These are phyloP conservation scores for Andrographis paniculata DNA, from an alignment of 305 asterid genomes.

Conservation along the genomic window DNA sequence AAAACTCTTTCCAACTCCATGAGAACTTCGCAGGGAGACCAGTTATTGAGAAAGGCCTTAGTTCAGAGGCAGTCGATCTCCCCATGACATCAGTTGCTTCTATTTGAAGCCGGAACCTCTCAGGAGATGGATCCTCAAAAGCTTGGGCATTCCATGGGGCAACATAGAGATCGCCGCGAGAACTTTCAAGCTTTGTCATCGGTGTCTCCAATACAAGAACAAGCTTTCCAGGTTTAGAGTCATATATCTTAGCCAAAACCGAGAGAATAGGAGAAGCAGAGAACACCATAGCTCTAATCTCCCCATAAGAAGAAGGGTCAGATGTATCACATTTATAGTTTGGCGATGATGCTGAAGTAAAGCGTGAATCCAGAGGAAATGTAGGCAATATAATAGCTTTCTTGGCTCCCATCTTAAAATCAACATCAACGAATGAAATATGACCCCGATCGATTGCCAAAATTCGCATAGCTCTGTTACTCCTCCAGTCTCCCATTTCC, in stretches of 20 bases:
- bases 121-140: constrained; percentile 80
- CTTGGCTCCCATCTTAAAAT: constrained; percentile 51
- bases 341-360: constrained; percentile 31
- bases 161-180: constrained; percentile 62
- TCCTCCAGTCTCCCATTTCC: constrained; percentile 98
- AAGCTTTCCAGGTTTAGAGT: constrained; percentile 49
- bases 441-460: constrained; percentile 76
- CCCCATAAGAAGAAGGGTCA: constrained; percentile 31
- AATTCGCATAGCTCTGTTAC: constrained; percentile 74
- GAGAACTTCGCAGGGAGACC: constrained; percentile 48
- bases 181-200: constrained; percentile 42
- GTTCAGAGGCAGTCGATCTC: constrained; percentile 48
- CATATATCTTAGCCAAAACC: constrained; percentile 74
- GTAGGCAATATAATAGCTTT: constrained; percentile 71
- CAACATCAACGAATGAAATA: constrained; percentile 61
- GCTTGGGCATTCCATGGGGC: constrained; percentile 71
- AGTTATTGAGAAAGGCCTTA: constrained; percentile 69
- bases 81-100: constrained; percentile 59
- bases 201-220: constrained; percentile 51
- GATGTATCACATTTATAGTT: constrained; percentile 27
- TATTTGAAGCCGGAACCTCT: constrained; percentile 65
- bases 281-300: constrained; percentile 69
- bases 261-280: constrained; percentile 57
- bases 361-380: constrained; percentile 80
- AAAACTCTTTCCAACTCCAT: constrained; percentile 77